Evolutionary conservation across 2,329 filamentous ascomycete species (phyloP).

Genomic region (Hypoxylon sp.): DNA sequence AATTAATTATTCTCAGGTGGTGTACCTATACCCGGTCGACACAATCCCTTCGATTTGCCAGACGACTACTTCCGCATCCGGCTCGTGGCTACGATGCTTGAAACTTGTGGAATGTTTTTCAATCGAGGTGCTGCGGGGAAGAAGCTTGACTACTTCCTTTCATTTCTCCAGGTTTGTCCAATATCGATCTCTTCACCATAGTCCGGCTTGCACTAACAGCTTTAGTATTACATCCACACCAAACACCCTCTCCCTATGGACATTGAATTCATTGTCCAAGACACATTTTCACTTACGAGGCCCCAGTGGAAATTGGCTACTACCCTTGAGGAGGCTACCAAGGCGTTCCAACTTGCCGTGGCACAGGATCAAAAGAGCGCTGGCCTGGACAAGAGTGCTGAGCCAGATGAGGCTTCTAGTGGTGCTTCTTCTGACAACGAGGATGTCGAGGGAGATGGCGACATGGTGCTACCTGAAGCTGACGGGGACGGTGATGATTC

Average conservation of each 20-base stretch:
- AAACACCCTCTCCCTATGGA: slow-evolving; percentile 95
- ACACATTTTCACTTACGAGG: slow-evolving; percentile 83
- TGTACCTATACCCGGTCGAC: slow-evolving; percentile 78
- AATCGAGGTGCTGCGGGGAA: slow-evolving; percentile 93
- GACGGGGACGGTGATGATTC: slow-evolving; percentile 68
- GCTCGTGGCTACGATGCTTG: slow-evolving; percentile 85
- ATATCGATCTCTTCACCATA: background rate
- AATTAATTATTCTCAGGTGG: slow-evolving; percentile 62
- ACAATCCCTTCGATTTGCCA: slow-evolving; percentile 82
- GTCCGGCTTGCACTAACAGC: slow-evolving; percentile 25
- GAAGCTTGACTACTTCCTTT: slow-evolving; percentile 97
- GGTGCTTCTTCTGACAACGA: slow-evolving; percentile 80
- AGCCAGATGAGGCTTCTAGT: slow-evolving; percentile 77
- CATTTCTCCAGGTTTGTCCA: slow-evolving; percentile 81
- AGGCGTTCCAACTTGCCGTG: slow-evolving; percentile 86
- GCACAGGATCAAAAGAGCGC: slow-evolving; percentile 86
- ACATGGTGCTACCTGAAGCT: slow-evolving; percentile 67
- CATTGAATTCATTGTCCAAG: slow-evolving; percentile 94
- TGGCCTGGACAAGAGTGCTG: slow-evolving; percentile 72
- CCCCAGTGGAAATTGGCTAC: slow-evolving; percentile 92
- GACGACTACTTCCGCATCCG: slow-evolving; percentile 98
- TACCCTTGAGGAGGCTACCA: slow-evolving; percentile 82
- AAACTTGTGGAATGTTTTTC: slow-evolving; percentile 96
- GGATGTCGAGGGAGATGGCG: slow-evolving; percentile 64
- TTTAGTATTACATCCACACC: slow-evolving; percentile 89